These are phyloP conservation scores for Tetrahymena thermophila DNA, from an alignment of 73 alveolate genomes.

Conservation along the genomic window DNA sequence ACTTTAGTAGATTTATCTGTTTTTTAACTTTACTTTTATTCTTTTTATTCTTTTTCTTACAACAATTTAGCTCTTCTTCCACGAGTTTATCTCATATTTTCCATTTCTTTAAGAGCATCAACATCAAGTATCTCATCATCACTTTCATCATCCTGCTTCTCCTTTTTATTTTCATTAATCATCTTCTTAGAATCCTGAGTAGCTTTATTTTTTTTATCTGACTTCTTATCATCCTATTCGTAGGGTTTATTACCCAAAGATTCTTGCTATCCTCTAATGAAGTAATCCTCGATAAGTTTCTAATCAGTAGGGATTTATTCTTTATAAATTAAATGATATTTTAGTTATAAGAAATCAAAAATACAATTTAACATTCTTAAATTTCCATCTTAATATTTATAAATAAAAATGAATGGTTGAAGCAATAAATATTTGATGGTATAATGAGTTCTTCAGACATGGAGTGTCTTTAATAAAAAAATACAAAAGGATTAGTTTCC, in stretches of 20 bases:
- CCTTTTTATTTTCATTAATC: not conserved
- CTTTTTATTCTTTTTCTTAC: not conserved
- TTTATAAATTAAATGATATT: not conserved
- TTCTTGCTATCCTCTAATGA: not conserved
- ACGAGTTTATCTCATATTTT: not conserved
- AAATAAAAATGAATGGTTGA: no score
- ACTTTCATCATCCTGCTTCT: not conserved
- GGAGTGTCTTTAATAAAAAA: no score
- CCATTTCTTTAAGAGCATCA: not conserved
- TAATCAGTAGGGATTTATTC: not conserved
- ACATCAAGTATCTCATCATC: not conserved
- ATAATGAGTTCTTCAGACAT: no score
- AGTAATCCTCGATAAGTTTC: not conserved
- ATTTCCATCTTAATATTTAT: no score
- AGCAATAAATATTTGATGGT: no score
- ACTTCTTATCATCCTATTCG: not conserved
- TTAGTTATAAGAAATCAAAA: not conserved
- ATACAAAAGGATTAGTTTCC: no score
- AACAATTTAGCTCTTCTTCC: not conserved
- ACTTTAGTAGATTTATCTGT: not conserved
- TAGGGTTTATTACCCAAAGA: not conserved
- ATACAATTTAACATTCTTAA: no score
- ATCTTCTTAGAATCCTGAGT: not conserved
- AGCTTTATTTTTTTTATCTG: not conserved
- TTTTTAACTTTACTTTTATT: not conserved